phyloP scores from a whole-genome alignment of 768 basidiomycete genomes.

The Xerocomus potaroensis region DNA sequence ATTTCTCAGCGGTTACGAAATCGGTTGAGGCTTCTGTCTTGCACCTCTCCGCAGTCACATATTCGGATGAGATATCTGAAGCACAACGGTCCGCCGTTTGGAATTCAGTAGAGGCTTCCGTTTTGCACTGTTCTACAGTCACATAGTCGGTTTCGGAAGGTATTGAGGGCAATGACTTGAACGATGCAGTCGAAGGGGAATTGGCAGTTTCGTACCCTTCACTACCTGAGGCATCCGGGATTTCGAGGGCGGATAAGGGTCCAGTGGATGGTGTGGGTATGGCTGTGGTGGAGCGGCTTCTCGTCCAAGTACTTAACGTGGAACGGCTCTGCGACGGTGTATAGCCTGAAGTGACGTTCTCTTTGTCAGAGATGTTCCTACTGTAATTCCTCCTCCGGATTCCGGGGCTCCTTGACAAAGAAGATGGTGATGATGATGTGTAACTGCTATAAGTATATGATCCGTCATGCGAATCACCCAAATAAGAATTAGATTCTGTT shows the following conservation, averaged over 20 bases:
- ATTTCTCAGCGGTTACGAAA: slow-evolving; percentile 41
- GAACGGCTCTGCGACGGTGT: slow-evolving; percentile 33
- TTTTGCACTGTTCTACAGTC: slow-evolving; percentile 41
- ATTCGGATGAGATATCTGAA: slow-evolving; percentile 43
- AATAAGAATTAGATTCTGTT: slow-evolving; percentile 50
- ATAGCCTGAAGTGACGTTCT: slow-evolving; percentile 40
- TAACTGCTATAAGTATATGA: slow-evolving; percentile 32
- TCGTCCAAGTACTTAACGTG: slow-evolving; percentile 31
- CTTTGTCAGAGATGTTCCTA: slow-evolving; percentile 49
- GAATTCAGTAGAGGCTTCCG: slow-evolving; percentile 43
- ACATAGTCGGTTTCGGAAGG: slow-evolving; percentile 48
- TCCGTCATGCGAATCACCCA: slow-evolving; percentile 51
- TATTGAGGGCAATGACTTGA: slow-evolving; percentile 55
- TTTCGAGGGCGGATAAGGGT: slow-evolving; percentile 27
- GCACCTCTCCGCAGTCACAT: slow-evolving; percentile 48
- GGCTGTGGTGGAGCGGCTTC: slow-evolving; percentile 29
- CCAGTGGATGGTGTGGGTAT: slow-evolving; percentile 31
- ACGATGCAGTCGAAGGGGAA: slow-evolving; percentile 47
- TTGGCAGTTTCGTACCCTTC: slow-evolving; percentile 46
- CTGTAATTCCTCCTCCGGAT: slow-evolving; percentile 50
- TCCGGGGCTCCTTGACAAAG: slow-evolving; percentile 54
- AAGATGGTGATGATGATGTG: slow-evolving; percentile 45
- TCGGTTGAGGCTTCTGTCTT: slow-evolving; percentile 41
- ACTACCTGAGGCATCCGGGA: slow-evolving; percentile 38
- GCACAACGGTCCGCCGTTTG: slow-evolving; percentile 43